phyloP scores from a whole-genome alignment of 331 rosid genomes.

The Dryas integrifolia region DNA sequence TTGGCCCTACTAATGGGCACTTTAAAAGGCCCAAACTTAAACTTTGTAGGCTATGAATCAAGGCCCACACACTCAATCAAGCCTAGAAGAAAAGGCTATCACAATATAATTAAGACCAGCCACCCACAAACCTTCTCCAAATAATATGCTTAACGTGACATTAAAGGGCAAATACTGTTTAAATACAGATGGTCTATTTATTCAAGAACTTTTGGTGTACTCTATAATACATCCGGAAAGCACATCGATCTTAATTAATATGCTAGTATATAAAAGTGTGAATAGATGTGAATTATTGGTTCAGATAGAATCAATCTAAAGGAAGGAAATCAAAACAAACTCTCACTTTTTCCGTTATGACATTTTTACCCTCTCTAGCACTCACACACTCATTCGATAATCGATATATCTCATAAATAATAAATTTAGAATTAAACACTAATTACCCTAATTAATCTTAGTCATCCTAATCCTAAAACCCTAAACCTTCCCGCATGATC shows the following conservation, averaged over 20 bases:
- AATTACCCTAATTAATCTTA: not conserved
- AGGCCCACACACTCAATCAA: too few species aligned
- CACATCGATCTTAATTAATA: not conserved
- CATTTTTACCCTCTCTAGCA: constrained; percentile 26
- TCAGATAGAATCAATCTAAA: constrained; percentile 21
- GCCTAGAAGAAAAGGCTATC: too few species aligned
- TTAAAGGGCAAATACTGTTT: too few species aligned
- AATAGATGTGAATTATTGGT: not conserved
- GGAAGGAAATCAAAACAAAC: constrained; percentile 42
- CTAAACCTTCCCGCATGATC: constrained; percentile 32
- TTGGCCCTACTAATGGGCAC: too few species aligned
- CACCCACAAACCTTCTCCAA: too few species aligned
- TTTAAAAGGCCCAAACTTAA: too few species aligned
- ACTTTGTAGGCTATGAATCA: too few species aligned
- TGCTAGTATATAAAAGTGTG: not conserved
- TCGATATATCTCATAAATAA: constrained; percentile 13
- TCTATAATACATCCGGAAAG: not conserved
- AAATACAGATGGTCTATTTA: too few species aligned
- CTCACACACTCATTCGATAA: not conserved
- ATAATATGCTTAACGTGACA: too few species aligned
- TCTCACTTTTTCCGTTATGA: constrained; percentile 42
- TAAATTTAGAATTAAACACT: constrained; percentile 14
- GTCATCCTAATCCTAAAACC: constrained; percentile 14
- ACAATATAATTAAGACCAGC: too few species aligned
- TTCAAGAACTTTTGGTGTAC: too few species aligned